Conservation (phyloP, 2,329 filamentous ascomycete species). For the Plenodomus biglobosus region DNA sequence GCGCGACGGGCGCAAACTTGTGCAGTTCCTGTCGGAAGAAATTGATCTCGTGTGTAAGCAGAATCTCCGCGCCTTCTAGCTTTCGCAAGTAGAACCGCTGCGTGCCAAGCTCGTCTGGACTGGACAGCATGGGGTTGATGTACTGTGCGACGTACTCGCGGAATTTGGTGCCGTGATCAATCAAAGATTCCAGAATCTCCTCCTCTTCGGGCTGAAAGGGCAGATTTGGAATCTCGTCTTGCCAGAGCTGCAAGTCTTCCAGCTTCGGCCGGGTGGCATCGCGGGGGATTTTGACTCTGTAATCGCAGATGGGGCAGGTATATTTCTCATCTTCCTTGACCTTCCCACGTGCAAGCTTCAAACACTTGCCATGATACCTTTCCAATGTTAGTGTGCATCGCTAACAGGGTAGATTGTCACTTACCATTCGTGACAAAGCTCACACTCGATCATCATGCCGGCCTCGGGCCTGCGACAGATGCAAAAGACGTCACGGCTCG, state of each 20-base stretch:
- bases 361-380: constrained; percentile 96
- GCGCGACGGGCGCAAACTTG: constrained; percentile 89
- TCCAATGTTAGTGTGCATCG: constrained; percentile 26
- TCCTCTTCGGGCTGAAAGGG: constrained; percentile 98
- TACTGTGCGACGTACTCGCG: constrained; percentile 77
- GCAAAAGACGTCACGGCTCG: constrained; percentile 83
- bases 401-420: constrained; percentile 33
- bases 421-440: constrained; percentile 96
- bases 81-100: constrained; percentile 96
- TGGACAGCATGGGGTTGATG: constrained; percentile 79
- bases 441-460: constrained; percentile 99
- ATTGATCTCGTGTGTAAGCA: constrained; percentile 92
- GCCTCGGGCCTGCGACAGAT: constrained; percentile 92
- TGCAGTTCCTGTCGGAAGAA: constrained; percentile 95
- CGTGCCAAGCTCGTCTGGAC: constrained; percentile 81
- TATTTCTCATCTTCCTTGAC: constrained; percentile 99
- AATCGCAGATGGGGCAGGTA: constrained; percentile 97
- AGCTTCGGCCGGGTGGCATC: constrained; percentile 94
- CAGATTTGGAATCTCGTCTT: constrained; percentile 75
- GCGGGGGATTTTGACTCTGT: constrained; percentile 92
- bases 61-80: constrained; percentile 93
- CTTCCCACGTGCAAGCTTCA: constrained; percentile 96
- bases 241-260: constrained; percentile 82
- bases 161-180: constrained; percentile 81
- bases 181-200: constrained; percentile 79